Percentiles rank a stretch among this genome's conserved stretches.
phyloP scores from a whole-genome alignment of 352 stramenopile genomes.

The Phytophthora litchii region DNA sequence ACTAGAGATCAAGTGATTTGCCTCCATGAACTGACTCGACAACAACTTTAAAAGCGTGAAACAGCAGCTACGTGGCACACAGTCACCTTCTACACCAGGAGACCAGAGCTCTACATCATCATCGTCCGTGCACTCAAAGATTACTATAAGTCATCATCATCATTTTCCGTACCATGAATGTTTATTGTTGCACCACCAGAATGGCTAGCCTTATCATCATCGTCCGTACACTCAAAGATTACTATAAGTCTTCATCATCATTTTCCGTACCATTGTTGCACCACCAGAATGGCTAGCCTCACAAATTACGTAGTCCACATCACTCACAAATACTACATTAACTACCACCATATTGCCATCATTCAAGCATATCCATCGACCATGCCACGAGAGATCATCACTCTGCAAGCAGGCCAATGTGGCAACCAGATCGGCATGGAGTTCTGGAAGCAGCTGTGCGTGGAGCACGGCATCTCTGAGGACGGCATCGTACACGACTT shows the following conservation, averaged over 20 bases:
- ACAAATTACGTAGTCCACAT: slow-evolving; percentile 18
- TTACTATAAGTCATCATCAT: no score
- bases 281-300: slow-evolving; percentile 8
- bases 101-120: not conserved
- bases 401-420: slow-evolving; percentile 98
- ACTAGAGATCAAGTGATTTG: slow-evolving; percentile 18
- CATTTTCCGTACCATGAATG: no score
- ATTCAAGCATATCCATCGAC: slow-evolving; percentile 9
- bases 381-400: slow-evolving; percentile 99
- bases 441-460: slow-evolving; percentile 99
- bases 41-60: not conserved
- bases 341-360: not conserved
- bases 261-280: no score
- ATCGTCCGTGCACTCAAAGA: no score
- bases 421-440: slow-evolving; percentile 99
- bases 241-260: no score
- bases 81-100: slow-evolving; percentile 4
- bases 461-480: slow-evolving; percentile 98
- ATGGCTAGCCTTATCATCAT: slow-evolving; percentile 5
- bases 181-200: slow-evolving; percentile 3
- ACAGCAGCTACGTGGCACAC: slow-evolving; percentile 8
- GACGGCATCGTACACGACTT: slow-evolving; percentile 97
- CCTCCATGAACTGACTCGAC: slow-evolving; percentile 11
- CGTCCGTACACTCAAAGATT: no score
- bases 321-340: not conserved